Evolutionary conservation across 2,329 filamentous ascomycete genomes (phyloP), one percentile per base, ranked within the genome.

Genomic region (Aspergillus sp.): DNA sequence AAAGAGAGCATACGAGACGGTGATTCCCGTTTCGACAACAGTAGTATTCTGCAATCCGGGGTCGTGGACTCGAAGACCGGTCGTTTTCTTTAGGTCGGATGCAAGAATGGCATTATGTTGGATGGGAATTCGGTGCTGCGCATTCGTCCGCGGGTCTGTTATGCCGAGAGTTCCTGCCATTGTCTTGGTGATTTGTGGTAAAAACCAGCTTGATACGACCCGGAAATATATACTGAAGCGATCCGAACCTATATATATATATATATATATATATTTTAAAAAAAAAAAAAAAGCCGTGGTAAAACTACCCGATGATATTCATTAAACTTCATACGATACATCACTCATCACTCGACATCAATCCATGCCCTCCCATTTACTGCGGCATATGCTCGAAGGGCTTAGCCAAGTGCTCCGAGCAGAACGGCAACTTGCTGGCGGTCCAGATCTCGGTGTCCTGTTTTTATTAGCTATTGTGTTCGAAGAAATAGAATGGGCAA

Each of bases 391-490:
- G 70, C 60, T 76, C 65, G 64, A 85, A 85, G 3, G 81, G 74
- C 65, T 84, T 79, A 44, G 72, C 79, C 52, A 85, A 73, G 56
- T 78, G 68, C 74, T 86, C 83, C 72, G 80, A 74, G 73, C 82
- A 83, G 73, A 85, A 86, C 13, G 83, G 82, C 55, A 86, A 76
- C 76, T 86, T 86, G 71, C 79, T 66, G 53, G 74, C 77, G 44
- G 81, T 83, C 82, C 83, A 86, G 70, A 86, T 85, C 71, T 86
- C 83, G 56, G 80, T 83, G 58, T 82, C 61, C 66, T 68, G 51
- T 13, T 35, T 17, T 7, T 15, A 35, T 35, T 17, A 35, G n/a
- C 33, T 7, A 7, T 35, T 35, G n/a, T 17, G n/a, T n/a, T n/a
- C 5, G 5, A 39, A 19, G 19, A 19, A 39, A 20, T 5, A 19